Evolutionary conservation across 1,284 basidiomycete species (phyloP), one percentile per base, ranked within the genome.

Genomic region (Agroathelia rolfsii): DNA sequence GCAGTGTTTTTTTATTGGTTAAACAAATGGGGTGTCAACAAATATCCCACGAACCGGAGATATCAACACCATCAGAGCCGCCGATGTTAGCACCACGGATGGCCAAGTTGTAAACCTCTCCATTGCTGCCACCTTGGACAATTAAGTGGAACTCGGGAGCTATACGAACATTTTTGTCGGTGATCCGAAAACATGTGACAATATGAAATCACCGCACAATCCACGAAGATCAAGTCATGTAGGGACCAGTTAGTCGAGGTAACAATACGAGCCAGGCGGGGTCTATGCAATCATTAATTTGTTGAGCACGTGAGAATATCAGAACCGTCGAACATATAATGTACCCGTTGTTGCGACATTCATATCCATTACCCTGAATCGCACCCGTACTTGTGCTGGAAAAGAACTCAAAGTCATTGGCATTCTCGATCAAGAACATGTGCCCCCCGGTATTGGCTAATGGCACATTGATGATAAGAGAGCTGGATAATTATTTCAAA

Each of bases 71-170:
- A 34, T 59, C 57, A 2, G 53, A 55, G 8, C 54, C 55, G 17
- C 56, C 57, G 30, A 58, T 40, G 40, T 57, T 51, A 1, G 47
- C 49, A 22, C 53, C 56, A 24, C 57, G 54, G 16, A 59, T 58
- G 17, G 53, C 53, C 32, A 58, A 35, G 40, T 58, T 58, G 42
- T 56, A 58, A 6, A 58, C 40, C 36, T 59, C 57, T 17, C 56
- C 56, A 31, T 54, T 53, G 6, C 45, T 45, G 3, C 51, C 53
- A 4, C 42, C 39, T 30, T 58, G 46, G 12, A 58, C 43, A 30
- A 59, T 49, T 8, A 58, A 40, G 35, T 59, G 58, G 49, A 59
- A 59, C 39, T 52, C 56, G 1, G 56, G 56, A 12, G 58, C 51
- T 54, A 29, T 28, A 18, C 18, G 9, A 14, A 13, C 8, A 12